A percentile compares a stretch with the other conserved stretches of the same genome.
phyloP scores from a whole-genome alignment of 495 filamentous ascomycete species.

The Talaromyces adpressus region DNA sequence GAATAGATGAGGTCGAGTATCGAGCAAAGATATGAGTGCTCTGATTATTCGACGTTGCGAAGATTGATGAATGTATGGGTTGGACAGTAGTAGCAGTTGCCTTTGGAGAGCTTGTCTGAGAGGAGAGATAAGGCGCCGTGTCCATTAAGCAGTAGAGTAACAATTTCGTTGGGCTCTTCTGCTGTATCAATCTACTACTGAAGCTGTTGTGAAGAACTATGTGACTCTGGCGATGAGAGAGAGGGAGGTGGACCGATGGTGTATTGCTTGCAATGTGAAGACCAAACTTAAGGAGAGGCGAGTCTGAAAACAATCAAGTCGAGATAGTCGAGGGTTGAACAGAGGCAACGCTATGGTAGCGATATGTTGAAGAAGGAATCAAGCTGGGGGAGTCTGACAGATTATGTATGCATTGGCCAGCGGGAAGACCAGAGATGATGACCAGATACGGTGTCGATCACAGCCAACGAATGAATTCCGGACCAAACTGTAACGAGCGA shows the following conservation, averaged over 20 bases:
- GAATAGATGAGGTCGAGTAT: not conserved
- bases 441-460: constrained; percentile 6
- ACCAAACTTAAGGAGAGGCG: not conserved
- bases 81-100: not conserved
- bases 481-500: constrained; percentile 3
- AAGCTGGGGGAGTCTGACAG: not conserved
- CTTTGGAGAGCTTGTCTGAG: not conserved
- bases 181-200: not conserved
- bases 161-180: not conserved
- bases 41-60: not conserved
- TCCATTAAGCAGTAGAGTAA: not conserved
- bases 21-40: not conserved
- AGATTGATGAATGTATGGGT: not conserved
- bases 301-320: not conserved
- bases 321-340: not conserved
- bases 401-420: constrained; percentile 4
- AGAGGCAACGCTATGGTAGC: not conserved
- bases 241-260: not conserved
- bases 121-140: not conserved
- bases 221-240: not conserved
- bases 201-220: not conserved
- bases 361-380: not conserved
- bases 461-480: constrained; percentile 1
- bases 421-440: not conserved
- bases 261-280: not conserved